Evolutionary conservation across 306 rosid species (phyloP).

Genomic region (Urtica urens): DNA sequence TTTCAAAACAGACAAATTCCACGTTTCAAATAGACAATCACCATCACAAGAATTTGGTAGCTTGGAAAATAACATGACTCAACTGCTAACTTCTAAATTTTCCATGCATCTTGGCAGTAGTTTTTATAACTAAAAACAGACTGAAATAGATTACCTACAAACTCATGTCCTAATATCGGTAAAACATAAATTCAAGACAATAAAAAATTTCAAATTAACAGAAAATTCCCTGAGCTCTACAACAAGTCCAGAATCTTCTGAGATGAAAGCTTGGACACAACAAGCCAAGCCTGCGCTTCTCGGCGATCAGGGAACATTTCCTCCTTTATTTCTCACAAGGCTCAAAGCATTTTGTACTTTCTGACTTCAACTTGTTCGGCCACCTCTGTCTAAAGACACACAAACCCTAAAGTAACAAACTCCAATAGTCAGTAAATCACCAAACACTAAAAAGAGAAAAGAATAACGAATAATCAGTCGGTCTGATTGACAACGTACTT

Average conservation of each 20-base stretch:
- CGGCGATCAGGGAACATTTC: neutral
- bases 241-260: neutral
- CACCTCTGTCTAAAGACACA: neutral
- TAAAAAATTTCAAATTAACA: neutral
- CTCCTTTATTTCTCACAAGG: neutral
- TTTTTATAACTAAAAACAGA: neutral
- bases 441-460: neutral
- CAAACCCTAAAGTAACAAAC: neutral
- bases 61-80: neutral
- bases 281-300: neutral
- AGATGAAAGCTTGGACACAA: neutral
- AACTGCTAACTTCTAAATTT: neutral
- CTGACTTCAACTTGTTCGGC: constrained; percentile 1
- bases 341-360: constrained; percentile 2
- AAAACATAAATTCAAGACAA: neutral
- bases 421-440: neutral
- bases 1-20: too few relatives aligned
- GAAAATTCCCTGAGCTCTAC: neutral
- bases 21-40: too few relatives aligned
- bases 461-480: too few relatives aligned
- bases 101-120: neutral
- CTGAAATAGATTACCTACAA: neutral
- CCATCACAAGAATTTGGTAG: neutral
- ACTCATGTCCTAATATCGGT: neutral
- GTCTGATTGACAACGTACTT: too few relatives aligned